These are phyloP conservation scores for Fennellomyces sp. DNA, from an alignment of 371 early-diverging fungal genomes.

Conservation along the genomic window DNA sequence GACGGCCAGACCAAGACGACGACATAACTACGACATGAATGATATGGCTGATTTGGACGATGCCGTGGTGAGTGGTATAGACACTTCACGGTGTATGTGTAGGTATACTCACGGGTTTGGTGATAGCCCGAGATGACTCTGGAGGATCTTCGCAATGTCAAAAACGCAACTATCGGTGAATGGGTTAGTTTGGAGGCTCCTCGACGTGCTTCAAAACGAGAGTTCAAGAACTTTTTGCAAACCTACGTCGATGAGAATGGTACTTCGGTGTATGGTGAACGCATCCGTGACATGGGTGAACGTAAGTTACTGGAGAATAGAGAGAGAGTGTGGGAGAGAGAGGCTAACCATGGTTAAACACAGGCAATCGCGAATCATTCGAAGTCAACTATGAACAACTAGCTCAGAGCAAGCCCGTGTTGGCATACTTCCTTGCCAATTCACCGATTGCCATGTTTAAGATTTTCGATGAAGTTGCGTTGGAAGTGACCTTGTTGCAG, in stretches of 20 bases:
- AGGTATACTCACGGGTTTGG: background rate
- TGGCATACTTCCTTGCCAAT: conserved; percentile 90
- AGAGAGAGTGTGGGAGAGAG: background rate
- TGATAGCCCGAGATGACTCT: conserved; percentile 54
- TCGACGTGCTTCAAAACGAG: conserved; percentile 79
- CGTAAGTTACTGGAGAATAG: conserved; percentile 33
- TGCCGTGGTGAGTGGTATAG: conserved; percentile 44
- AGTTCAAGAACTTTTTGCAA: conserved; percentile 89
- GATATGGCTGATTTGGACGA: conserved; percentile 63
- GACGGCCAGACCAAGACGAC: conserved; percentile 61
- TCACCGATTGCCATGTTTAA: conserved; percentile 86
- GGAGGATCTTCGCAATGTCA: conserved; percentile 51
- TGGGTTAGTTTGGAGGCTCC: conserved; percentile 82
- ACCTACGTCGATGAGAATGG: conserved; percentile 85
- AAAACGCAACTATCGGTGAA: conserved; percentile 69
- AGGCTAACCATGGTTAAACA: too few species aligned
- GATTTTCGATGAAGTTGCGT: conserved; percentile 93
- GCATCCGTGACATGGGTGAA: conserved; percentile 90
- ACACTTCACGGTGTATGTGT: background rate
- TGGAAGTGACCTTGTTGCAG: conserved; percentile 84
- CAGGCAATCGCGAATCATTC: conserved; percentile 86
- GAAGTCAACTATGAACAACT: conserved; percentile 90
- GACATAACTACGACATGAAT: conserved; percentile 62
- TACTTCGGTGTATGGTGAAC: conserved; percentile 90
- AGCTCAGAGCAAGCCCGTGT: conserved; percentile 69